phyloP scores from a whole-genome alignment of 2,329 filamentous ascomycete genomes.

The Monilinia laxa region DNA sequence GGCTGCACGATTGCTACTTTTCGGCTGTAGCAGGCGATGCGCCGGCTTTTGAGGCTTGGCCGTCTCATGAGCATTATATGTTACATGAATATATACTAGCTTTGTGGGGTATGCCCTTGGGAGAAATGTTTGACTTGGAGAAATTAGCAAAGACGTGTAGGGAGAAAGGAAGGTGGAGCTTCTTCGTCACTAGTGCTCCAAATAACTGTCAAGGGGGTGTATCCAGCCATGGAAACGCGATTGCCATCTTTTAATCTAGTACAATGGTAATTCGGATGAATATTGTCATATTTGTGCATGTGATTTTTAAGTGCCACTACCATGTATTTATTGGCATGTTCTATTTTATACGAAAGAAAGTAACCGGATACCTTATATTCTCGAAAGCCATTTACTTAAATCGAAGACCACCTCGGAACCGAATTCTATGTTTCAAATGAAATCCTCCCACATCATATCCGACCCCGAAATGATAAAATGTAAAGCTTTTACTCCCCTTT shows the following conservation, averaged over 20 bases:
- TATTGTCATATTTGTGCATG: too few species aligned
- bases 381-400: too few species aligned
- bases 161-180: conserved; percentile 38
- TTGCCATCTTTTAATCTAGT: conserved; percentile 44
- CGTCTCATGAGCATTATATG: conserved; percentile 33
- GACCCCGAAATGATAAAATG: too few species aligned
- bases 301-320: too few species aligned
- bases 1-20: conserved; percentile 46
- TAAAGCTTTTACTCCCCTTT: neutral
- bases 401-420: too few species aligned
- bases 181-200: conserved; percentile 39
- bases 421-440: neutral
- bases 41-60: conserved; percentile 45
- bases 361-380: too few species aligned
- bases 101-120: conserved; percentile 40
- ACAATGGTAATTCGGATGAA: neutral
- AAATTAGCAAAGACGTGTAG: conserved; percentile 37
- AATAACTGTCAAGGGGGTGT: conserved; percentile 50
- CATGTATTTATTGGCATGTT: too few species aligned
- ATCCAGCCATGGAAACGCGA: conserved; percentile 50
- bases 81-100: conserved; percentile 40
- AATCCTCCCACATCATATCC: too few species aligned
- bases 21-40: conserved; percentile 48
- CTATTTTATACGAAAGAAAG: too few species aligned
- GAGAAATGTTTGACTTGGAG: conserved; percentile 41